Evolutionary conservation across 75 land plant species (phyloP).

Genomic region (Isoetes taiwanensis): DNA sequence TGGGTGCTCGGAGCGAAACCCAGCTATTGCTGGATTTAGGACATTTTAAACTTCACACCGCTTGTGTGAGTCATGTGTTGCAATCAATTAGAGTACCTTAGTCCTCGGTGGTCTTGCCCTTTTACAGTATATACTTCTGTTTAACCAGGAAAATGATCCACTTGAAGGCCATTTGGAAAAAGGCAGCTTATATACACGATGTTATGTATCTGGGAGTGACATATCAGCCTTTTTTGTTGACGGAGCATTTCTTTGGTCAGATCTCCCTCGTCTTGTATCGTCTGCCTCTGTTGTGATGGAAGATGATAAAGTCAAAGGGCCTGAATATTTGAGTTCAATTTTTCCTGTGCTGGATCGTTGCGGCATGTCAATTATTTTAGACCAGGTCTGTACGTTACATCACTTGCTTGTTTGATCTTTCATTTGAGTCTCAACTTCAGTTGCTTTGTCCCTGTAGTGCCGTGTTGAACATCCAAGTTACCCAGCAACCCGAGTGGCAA

Average conservation of each 20-base stretch:
- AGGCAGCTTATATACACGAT: slow-evolving; percentile 60
- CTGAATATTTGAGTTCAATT: background rate
- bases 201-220: slow-evolving; percentile 76
- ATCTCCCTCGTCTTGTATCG: slow-evolving; percentile 14
- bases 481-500: slow-evolving; percentile 63
- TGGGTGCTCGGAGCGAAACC: slow-evolving; percentile 21
- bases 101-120: too few species aligned
- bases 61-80: slow-evolving; percentile 7
- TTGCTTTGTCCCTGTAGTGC: slow-evolving; percentile 28
- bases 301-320: background rate
- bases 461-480: slow-evolving; percentile 66
- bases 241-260: slow-evolving; percentile 29
- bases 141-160: too few species aligned
- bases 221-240: slow-evolving; percentile 71
- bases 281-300: background rate
- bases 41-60: slow-evolving; percentile 75
- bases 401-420: background rate
- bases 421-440: background rate
- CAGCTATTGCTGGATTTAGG: slow-evolving; percentile 89
- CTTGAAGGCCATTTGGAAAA: slow-evolving; percentile 28
- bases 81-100: background rate
- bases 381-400: slow-evolving; percentile 42
- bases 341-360: slow-evolving; percentile 72
- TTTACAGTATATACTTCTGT: too few species aligned
- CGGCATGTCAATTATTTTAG: slow-evolving; percentile 73